phyloP scores from a whole-genome alignment of 306 rosid genomes.

The Vachellia collinsii region DNA sequence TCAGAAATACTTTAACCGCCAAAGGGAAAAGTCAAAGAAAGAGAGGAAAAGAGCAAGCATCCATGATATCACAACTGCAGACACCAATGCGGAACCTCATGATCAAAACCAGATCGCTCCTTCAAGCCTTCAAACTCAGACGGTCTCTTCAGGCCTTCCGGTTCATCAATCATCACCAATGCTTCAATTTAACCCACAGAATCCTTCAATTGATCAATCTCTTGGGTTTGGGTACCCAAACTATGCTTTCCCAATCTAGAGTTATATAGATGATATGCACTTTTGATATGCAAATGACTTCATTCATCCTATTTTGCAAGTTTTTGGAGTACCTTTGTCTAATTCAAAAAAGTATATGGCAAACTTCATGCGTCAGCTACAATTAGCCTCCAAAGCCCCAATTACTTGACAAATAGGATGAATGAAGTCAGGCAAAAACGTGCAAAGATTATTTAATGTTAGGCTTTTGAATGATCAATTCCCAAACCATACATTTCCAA shows the following conservation, averaged over 20 bases:
- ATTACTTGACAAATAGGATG: neutral
- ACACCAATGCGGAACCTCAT: conserved; percentile 39
- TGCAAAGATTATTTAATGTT: too few species aligned
- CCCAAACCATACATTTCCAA: too few species aligned
- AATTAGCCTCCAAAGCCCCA: neutral
- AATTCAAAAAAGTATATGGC: neutral
- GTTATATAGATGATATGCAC: neutral
- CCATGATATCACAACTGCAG: conserved; percentile 85
- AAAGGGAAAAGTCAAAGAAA: conserved; percentile 58
- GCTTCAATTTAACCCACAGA: conserved; percentile 40
- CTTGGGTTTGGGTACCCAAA: conserved; percentile 48
- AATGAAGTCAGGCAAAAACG: neutral
- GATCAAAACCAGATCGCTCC: conserved; percentile 67
- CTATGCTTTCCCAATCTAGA: conserved; percentile 41
- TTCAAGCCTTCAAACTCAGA: conserved; percentile 47
- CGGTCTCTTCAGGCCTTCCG: conserved; percentile 47
- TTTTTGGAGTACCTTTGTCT: conserved; percentile 36
- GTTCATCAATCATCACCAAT: conserved; percentile 43
- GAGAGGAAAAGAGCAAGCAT: conserved; percentile 94
- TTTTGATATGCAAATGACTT: conserved; percentile 32
- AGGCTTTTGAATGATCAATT: too few species aligned
- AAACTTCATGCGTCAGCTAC: neutral
- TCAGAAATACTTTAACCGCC: conserved; percentile 88
- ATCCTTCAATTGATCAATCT: conserved; percentile 32
- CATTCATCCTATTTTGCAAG: conserved; percentile 40